phyloP scores from a whole-genome alignment of 768 basidiomycete species.

The Hygrophorus russula region DNA sequence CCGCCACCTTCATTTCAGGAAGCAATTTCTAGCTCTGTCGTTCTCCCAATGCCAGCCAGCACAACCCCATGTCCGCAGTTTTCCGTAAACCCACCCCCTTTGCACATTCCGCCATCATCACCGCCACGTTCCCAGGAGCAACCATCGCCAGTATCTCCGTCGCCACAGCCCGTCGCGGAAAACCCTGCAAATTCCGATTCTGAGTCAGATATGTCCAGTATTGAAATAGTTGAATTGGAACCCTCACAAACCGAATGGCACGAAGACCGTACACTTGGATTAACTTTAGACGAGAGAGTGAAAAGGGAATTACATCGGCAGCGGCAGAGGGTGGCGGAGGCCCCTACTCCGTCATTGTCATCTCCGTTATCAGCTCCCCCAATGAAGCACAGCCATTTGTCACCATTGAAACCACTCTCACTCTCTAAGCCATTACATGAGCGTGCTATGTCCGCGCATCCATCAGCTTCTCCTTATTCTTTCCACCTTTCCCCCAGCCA shows the following conservation, averaged over 20 bases:
- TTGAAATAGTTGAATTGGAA: constrained; percentile 43
- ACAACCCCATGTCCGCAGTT: constrained; percentile 9
- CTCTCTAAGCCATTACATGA: constrained; percentile 20
- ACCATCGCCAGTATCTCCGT: constrained; percentile 5
- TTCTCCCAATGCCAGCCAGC: constrained; percentile 20
- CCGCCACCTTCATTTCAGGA: constrained; percentile 73
- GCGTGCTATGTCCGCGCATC: constrained; percentile 30
- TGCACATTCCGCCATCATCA: constrained; percentile 1
- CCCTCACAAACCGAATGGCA: constrained; percentile 19
- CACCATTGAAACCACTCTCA: constrained; percentile 35
- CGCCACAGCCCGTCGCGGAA: constrained; percentile 3
- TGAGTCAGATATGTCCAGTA: constrained; percentile 36
- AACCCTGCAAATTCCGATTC: constrained; percentile 18
- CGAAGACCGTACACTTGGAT: constrained; percentile 30
- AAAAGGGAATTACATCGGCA: constrained; percentile 19
- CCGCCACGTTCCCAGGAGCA: constrained; percentile 7
- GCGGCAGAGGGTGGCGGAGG: constrained; percentile 23
- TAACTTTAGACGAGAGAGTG: constrained; percentile 28
- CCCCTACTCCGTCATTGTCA: constrained; percentile 13
- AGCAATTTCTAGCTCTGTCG: constrained; percentile 40
- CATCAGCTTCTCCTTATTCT: constrained; percentile 30
- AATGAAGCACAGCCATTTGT: constrained; percentile 29
- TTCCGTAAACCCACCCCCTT: constrained; percentile 6
- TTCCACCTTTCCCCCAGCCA: constrained; percentile 21
- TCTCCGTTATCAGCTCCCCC: constrained; percentile 8